Evolutionary conservation across 1,284 basidiomycete species (phyloP).

Genomic region (Heterobasidion occidentale): DNA sequence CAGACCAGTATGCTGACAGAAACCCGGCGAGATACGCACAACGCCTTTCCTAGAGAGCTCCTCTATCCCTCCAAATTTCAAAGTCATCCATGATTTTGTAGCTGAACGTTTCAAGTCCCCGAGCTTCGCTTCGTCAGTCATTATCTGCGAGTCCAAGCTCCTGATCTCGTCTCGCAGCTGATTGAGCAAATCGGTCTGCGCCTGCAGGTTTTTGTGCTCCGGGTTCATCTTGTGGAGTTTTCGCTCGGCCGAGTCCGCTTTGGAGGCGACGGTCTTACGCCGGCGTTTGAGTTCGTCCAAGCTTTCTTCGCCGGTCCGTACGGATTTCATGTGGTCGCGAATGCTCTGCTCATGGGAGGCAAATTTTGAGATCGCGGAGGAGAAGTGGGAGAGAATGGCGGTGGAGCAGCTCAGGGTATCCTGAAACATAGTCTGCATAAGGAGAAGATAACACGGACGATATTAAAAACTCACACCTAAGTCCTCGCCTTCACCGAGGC

Average conservation of each 20-base stretch:
- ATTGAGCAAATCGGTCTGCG: slow-evolving; percentile 74
- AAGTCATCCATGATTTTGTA: slow-evolving; percentile 65
- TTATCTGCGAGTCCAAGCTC: slow-evolving; percentile 74
- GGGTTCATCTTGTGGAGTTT: slow-evolving; percentile 88
- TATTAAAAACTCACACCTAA: slow-evolving; percentile 48
- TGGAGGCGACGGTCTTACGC: slow-evolving; percentile 57
- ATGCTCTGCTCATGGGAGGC: slow-evolving; percentile 70
- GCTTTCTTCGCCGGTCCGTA: slow-evolving; percentile 80
- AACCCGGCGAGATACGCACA: slow-evolving; percentile 28
- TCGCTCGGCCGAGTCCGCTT: slow-evolving; percentile 84
- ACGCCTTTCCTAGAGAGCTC: slow-evolving; percentile 84
- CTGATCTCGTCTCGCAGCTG: slow-evolving; percentile 75
- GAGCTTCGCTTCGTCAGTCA: slow-evolving; percentile 76
- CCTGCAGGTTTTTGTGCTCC: slow-evolving; percentile 80
- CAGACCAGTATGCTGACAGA: slow-evolving; percentile 3
- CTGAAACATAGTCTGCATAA: slow-evolving; percentile 27
- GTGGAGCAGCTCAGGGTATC: slow-evolving; percentile 74
- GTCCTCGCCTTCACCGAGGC: slow-evolving; percentile 83
- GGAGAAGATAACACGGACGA: background rate
- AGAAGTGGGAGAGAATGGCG: slow-evolving; percentile 63
- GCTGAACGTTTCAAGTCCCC: slow-evolving; percentile 81
- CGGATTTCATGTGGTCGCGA: slow-evolving; percentile 68
- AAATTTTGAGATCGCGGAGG: slow-evolving; percentile 64
- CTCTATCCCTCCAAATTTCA: slow-evolving; percentile 84
- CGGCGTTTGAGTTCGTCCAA: slow-evolving; percentile 73